phyloP scores from a whole-genome alignment of 1,284 basidiomycete genomes.

The Puccinia coronata region DNA sequence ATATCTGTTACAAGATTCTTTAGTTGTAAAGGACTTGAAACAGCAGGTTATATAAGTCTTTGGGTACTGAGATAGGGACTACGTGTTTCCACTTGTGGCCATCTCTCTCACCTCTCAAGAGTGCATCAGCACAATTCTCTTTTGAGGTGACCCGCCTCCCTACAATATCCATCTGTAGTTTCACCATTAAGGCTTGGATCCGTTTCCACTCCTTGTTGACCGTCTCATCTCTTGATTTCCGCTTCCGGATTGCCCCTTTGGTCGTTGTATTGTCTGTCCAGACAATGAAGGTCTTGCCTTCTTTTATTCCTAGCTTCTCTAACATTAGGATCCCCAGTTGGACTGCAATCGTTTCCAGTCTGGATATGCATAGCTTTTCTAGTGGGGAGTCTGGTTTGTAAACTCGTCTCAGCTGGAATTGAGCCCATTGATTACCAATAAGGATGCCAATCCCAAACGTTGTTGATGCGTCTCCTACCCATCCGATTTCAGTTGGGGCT shows the following conservation, averaged over 20 bases:
- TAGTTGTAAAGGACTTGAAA: too few species aligned
- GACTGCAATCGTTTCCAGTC: background rate
- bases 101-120: background rate
- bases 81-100: too few species aligned
- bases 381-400: background rate
- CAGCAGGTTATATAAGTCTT: too few species aligned
- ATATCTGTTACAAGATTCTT: too few species aligned
- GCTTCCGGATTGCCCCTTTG: background rate
- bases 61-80: too few species aligned
- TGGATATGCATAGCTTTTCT: background rate
- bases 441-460: background rate
- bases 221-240: background rate
- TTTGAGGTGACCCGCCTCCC: background rate
- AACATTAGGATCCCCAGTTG: background rate
- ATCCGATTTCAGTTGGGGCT: too few species aligned
- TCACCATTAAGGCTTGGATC: background rate
- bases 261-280: too few species aligned
- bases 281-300: background rate
- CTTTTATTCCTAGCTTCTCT: background rate
- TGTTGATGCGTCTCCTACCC: background rate
- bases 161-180: background rate
- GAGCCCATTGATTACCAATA: background rate
- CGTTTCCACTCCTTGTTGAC: conserved; percentile 13
- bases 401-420: background rate
- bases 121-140: background rate